Base-by-base conservation (phyloP, 352 stramenopile species). In the Globisporangium carolinianum region DNA sequence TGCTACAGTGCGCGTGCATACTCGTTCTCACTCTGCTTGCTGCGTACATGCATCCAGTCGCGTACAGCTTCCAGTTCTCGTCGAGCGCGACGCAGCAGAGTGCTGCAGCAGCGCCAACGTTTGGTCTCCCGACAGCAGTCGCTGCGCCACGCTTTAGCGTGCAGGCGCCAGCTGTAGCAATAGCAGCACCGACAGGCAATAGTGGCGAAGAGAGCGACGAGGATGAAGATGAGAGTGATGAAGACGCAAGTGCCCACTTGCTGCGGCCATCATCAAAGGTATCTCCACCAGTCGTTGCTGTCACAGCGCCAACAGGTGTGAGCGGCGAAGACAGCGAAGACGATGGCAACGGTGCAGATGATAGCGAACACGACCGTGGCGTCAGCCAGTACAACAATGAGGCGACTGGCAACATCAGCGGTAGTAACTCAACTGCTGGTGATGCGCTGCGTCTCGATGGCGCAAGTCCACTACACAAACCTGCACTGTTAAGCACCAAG, bases 61-160 rank as follows among this genome's bases (percentile, higher is more conserved):
- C 69, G 55, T 76, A 80, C 68, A 80, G 48, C 64, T 85, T 82
- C 58, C 72, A 82, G 62, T 78, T 82, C 57, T 65, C 49, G 18
- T 79, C 75, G 36, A 55, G 60, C 14, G 51, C 58, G 17, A 63
- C 70, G 36, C 62, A 70, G 36, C 51, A 51, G 0, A 66, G 66
- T 2, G 43, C 61, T 14, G 37, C 49, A 18, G 62, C 24, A 32
- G 24, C 24, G 24, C 24, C 24, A 32, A 32, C 24, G 24, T 32
- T 32, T 32, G 24, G 24, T 32, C 24, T 9, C 6, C 12, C 53
- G 38, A 14, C 51, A 48, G 11, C 45, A 46, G 24, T 2, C 24
- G 24, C 24, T 32, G 51, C 46, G 14, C 59, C 59, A 53, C 62
- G 58, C 48, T 77, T 47, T n/a, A 65, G 43, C 5, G 57, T 52